phyloP scores from a whole-genome alignment of 2,329 filamentous ascomycete genomes.

The Ascochyta viciae-villosae region DNA sequence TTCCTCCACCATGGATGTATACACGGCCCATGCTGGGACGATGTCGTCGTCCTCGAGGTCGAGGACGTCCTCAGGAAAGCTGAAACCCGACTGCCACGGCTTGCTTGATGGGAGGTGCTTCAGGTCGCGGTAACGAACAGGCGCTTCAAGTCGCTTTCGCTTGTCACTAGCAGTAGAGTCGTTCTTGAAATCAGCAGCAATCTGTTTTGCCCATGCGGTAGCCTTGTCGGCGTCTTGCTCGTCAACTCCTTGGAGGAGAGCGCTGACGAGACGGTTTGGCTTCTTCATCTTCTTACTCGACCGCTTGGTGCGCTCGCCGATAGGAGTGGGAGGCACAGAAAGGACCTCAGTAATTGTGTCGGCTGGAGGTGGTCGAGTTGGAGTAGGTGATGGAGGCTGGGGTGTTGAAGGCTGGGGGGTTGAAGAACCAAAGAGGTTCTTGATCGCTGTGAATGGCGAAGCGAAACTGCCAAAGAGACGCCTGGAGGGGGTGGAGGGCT shows the following conservation, averaged over 20 bases:
- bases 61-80: constrained; percentile 35
- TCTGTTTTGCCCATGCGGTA: constrained; percentile 35
- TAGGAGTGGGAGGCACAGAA: constrained; percentile 35
- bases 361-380: constrained; percentile 19
- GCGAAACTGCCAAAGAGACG: constrained; percentile 20
- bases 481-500: constrained; percentile 5
- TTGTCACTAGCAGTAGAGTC: constrained; percentile 33
- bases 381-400: constrained; percentile 17
- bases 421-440: constrained; percentile 23
- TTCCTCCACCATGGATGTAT: constrained; percentile 36
- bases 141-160: constrained; percentile 38
- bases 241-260: constrained; percentile 31
- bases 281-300: constrained; percentile 23
- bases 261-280: constrained; percentile 23
- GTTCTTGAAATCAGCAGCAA: constrained; percentile 28
- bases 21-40: constrained; percentile 42
- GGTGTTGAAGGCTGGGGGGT: constrained; percentile 11
- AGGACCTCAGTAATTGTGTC: constrained; percentile 31
- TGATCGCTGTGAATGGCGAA: constrained; percentile 32
- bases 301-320: constrained; percentile 34
- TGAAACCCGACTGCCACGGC: constrained; percentile 44
- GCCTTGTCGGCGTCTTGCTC: constrained; percentile 28
- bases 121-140: constrained; percentile 36
- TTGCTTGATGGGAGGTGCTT: constrained; percentile 36
- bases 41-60: constrained; percentile 37